phyloP scores from a whole-genome alignment of 495 filamentous ascomycete species.

The Niebla homalea region DNA sequence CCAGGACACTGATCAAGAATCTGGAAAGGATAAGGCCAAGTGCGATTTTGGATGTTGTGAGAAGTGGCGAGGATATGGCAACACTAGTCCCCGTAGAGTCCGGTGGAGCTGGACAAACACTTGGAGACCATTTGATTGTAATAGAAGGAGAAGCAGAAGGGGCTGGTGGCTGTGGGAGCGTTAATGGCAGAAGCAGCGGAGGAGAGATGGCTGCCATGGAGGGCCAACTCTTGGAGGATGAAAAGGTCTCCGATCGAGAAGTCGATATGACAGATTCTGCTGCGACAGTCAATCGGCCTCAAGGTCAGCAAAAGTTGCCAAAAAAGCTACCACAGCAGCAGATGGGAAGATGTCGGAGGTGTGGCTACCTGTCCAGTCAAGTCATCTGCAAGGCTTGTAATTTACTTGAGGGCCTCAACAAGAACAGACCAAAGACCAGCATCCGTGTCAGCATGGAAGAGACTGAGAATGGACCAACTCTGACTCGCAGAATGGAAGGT shows the following conservation, averaged over 20 bases:
- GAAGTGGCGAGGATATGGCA: slow-evolving; percentile 93
- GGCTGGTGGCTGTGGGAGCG: slow-evolving; percentile 60
- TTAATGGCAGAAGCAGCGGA: slow-evolving; percentile 53
- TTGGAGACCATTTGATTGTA: slow-evolving; percentile 11
- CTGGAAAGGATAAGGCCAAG: slow-evolving; percentile 85
- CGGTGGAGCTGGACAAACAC: slow-evolving; percentile 19
- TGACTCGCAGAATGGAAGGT: slow-evolving; percentile 42
- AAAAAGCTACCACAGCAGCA: slow-evolving; percentile 47
- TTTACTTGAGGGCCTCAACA: slow-evolving; percentile 82
- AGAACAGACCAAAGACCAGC: slow-evolving; percentile 67
- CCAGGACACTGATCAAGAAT: slow-evolving; percentile 84
- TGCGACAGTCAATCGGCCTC: slow-evolving; percentile 15
- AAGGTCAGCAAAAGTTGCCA: neutral
- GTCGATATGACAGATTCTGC: slow-evolving; percentile 46
- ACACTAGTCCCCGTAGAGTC: slow-evolving; percentile 57
- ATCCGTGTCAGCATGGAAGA: slow-evolving; percentile 42
- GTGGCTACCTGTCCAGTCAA: slow-evolving; percentile 93
- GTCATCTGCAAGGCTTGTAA: slow-evolving; percentile 89
- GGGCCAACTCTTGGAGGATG: slow-evolving; percentile 55
- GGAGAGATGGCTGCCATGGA: slow-evolving; percentile 94
- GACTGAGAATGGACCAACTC: slow-evolving; percentile 40
- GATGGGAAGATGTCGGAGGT: slow-evolving; percentile 73
- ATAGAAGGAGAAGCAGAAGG: slow-evolving; percentile 41
- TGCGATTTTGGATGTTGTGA: slow-evolving; percentile 86
- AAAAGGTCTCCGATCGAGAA: slow-evolving; percentile 51